A percentile compares a stretch with the other conserved stretches of the same genome.
These are phyloP conservation scores for Zhuliangozyma parablackwelliae DNA, from an alignment of 1,139 yeast genomes.

Conservation along the genomic window DNA sequence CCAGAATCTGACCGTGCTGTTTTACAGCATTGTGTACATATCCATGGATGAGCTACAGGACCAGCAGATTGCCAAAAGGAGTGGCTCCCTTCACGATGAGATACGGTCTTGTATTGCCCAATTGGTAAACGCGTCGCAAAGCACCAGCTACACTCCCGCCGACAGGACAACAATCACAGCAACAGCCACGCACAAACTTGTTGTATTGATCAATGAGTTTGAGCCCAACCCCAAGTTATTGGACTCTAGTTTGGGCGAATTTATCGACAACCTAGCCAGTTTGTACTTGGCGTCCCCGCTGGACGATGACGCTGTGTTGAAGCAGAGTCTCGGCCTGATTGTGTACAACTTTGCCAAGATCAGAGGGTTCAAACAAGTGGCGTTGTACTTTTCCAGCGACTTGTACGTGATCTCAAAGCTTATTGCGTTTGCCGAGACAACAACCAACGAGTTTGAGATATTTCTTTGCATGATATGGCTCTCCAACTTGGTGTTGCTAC, in stretches of 20 bases:
- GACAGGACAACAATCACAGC: background rate
- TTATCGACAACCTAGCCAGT: conserved; percentile 25
- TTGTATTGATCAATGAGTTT: conserved; percentile 34
- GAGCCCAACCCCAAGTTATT: conserved; percentile 54
- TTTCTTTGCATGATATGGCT: conserved; percentile 72
- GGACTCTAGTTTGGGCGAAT: conserved; percentile 34
- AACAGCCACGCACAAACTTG: conserved; percentile 4
- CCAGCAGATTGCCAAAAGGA: conserved; percentile 15
- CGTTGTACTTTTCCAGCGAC: conserved; percentile 58
- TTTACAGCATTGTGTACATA: no score
- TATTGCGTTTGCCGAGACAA: conserved; percentile 15
- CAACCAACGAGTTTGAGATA: conserved; percentile 47
- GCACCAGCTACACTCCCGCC: no score
- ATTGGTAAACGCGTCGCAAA: background rate
- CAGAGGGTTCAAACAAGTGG: conserved; percentile 58
- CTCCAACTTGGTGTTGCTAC: conserved; percentile 61
- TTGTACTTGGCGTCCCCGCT: conserved; percentile 18
- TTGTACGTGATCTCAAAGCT: conserved; percentile 44
- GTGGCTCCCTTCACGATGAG: conserved; percentile 14
- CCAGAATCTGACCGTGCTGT: no score
- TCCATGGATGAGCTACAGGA: conserved; percentile 20
- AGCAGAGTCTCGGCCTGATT: conserved; percentile 19
- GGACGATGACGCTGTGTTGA: background rate
- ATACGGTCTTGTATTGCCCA: conserved; percentile 5
- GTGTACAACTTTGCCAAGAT: conserved; percentile 62